Base-by-base conservation (phyloP, 495 filamentous ascomycete species). In the Lasiosphaeris hirsuta region DNA sequence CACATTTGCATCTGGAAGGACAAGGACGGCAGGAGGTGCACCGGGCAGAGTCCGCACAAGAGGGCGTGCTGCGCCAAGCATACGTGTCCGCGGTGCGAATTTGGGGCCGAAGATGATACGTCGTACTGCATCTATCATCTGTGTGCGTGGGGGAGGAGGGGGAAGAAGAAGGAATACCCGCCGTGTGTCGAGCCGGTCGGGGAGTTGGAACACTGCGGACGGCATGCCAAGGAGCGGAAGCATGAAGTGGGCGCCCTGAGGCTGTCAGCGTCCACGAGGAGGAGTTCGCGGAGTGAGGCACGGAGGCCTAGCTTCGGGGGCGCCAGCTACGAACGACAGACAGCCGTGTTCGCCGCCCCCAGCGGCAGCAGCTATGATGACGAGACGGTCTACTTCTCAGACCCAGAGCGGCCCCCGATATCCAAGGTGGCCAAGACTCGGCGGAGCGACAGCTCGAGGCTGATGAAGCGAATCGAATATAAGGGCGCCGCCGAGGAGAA, bases 1-100 rank as follows among this genome's bases (percentile, higher is more conserved):
- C 53, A 55, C 42, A 34, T 55, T 3, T 55, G 53, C 34, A 55
- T 55, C 42, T 55, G 53, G 53, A 45, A 42, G 42, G 53, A 55
- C 11, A 18, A 15, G 23, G 42, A 55, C 3, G 53, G 53, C 7
- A 23, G 18, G 14, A 36, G 53, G 42, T 55, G 53, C 30, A 23
- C 35, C 14, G 40, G 23, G 42, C 53, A 55, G 53, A 36, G 23
- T n/a, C 41, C 43, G 41, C 41, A 55, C 15, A 37, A 13, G 23
- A 14, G 37, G 33, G 53, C 53, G 53, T 55, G 53, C 42, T 55
- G 53, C 30, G 53, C 34, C 23, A 55, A 55, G 53, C 53, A 55
- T 7, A 55, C 53, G 41, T 55, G 53, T 10, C 15, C 23, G 15
- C 7, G 34, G 33, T 55, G 53, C 30, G 53, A 55, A 41, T 55